Conservation (phyloP, 768 basidiomycete species). For the Trichaptum fuscoviolaceum region DNA sequence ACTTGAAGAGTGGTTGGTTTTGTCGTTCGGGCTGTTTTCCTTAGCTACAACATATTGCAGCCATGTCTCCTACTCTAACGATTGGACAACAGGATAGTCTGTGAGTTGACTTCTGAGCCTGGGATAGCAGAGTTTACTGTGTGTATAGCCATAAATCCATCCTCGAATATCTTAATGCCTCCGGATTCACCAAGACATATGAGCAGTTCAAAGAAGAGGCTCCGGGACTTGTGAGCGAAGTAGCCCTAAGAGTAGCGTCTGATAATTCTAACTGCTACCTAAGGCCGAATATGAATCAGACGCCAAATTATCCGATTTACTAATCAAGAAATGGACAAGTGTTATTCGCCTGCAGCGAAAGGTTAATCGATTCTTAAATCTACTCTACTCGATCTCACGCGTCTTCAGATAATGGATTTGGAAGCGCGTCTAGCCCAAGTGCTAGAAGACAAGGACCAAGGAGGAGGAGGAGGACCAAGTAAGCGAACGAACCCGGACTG, state of each 20-base stretch:
- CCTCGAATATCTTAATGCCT: slow-evolving; percentile 28
- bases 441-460: slow-evolving; percentile 40
- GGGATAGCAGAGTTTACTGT: background rate
- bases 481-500: slow-evolving; percentile 40
- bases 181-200: slow-evolving; percentile 29
- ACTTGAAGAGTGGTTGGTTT: no score
- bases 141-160: slow-evolving; percentile 31
- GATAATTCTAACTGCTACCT: background rate
- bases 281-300: background rate
- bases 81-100: background rate
- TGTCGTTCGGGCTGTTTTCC: no score
- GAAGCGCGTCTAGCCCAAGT: slow-evolving; percentile 49
- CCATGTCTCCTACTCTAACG: background rate
- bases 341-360: slow-evolving; percentile 21
- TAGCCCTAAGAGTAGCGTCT: background rate
- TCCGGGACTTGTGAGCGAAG: background rate
- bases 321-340: slow-evolving; percentile 20
- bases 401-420: slow-evolving; percentile 52
- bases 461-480: slow-evolving; percentile 21
- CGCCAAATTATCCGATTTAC: slow-evolving; percentile 9
- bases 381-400: slow-evolving; percentile 12
- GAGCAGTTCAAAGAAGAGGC: slow-evolving; percentile 28
- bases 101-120: background rate
- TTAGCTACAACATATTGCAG: no score
- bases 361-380: slow-evolving; percentile 6